Evolutionary conservation across 2,329 filamentous ascomycete species (phyloP).

Genomic region (Trichoderma breve): DNA sequence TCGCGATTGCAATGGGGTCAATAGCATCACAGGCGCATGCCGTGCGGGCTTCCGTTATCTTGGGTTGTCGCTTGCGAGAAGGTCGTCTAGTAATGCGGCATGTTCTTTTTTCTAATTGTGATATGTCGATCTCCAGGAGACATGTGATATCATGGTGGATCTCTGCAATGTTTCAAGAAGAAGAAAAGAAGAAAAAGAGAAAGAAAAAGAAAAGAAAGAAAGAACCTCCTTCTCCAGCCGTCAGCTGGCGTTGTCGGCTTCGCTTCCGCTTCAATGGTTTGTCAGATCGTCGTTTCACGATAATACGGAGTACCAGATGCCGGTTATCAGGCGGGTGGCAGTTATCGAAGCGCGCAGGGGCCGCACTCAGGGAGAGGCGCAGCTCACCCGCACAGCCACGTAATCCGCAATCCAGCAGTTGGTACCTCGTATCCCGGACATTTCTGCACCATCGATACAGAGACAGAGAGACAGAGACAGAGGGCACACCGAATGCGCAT

Average conservation of each 20-base stretch:
- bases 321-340: slow-evolving; percentile 1
- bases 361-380: slow-evolving; percentile 16
- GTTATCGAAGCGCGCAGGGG: slow-evolving; percentile 10
- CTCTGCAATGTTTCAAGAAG: background rate
- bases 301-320: slow-evolving; percentile 4
- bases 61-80: background rate
- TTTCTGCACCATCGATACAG: background rate
- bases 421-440: background rate
- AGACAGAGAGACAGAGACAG: background rate
- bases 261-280: background rate
- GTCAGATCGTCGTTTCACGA: slow-evolving; percentile 11
- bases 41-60: background rate
- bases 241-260: background rate
- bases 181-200: background rate
- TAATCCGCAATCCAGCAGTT: slow-evolving; percentile 6
- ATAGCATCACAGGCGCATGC: slow-evolving; percentile 48
- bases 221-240: background rate
- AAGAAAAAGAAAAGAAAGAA: background rate
- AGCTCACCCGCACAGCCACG: slow-evolving; percentile 16
- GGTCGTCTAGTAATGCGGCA: slow-evolving; percentile 7
- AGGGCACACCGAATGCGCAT: background rate
- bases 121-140: slow-evolving; percentile 4
- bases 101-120: slow-evolving; percentile 7
- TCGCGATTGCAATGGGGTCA: slow-evolving; percentile 69
- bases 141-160: slow-evolving; percentile 21